phyloP scores from a whole-genome alignment of 2,329 filamentous ascomycete species.

The Mycogone perniciosa region DNA sequence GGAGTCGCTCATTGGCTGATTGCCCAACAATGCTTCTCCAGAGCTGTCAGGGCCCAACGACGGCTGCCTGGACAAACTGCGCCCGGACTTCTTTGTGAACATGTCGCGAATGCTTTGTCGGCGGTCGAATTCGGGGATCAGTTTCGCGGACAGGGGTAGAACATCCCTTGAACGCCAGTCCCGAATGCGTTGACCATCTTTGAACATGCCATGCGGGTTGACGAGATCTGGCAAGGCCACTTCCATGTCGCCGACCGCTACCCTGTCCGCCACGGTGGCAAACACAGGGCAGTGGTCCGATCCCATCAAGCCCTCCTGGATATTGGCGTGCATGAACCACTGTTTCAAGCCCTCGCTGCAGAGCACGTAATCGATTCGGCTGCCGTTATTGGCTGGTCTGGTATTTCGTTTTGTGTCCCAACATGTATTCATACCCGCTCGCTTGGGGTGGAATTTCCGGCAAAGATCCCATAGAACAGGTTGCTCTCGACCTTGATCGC shows the following conservation, averaged over 20 bases:
- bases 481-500: slow-evolving; percentile 62
- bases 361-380: slow-evolving; percentile 88
- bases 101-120: slow-evolving; percentile 86
- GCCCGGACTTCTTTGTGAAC: slow-evolving; percentile 51
- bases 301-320: slow-evolving; percentile 88
- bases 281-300: slow-evolving; percentile 97
- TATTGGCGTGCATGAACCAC: slow-evolving; percentile 77
- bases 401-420: slow-evolving; percentile 95
- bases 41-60: not conserved
- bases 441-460: slow-evolving; percentile 70
- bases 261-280: slow-evolving; percentile 60
- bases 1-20: not conserved
- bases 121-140: slow-evolving; percentile 82
- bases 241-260: slow-evolving; percentile 44
- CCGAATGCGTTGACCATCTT: slow-evolving; percentile 55
- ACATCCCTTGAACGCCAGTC: slow-evolving; percentile 63
- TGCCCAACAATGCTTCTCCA: not conserved
- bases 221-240: slow-evolving; percentile 63
- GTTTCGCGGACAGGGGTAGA: slow-evolving; percentile 69
- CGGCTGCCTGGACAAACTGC: slow-evolving; percentile 1
- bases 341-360: slow-evolving; percentile 71
- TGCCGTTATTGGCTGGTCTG: slow-evolving; percentile 90
- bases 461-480: slow-evolving; percentile 80
- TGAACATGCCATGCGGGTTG: slow-evolving; percentile 69
- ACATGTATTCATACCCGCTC: slow-evolving; percentile 90